phyloP scores from a whole-genome alignment of 768 basidiomycete genomes.

The Tylopilus balloui region DNA sequence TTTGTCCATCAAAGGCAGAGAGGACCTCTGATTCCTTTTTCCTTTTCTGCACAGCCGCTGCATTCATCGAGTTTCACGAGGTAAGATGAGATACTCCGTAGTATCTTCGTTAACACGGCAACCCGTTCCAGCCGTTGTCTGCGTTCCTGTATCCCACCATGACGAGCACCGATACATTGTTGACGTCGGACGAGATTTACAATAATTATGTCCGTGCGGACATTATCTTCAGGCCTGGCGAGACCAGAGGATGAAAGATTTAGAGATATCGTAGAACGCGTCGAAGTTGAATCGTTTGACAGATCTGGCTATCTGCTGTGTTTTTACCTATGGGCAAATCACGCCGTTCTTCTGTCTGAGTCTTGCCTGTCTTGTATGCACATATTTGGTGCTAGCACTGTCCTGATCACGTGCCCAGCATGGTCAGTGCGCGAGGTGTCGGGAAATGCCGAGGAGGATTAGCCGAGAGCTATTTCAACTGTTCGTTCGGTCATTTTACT shows the following conservation, averaged over 20 bases:
- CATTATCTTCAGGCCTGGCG: constrained; percentile 32
- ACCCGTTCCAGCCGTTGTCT: constrained; percentile 44
- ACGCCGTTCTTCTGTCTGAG: no score
- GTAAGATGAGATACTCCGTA: constrained; percentile 24
- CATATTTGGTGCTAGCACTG: no score
- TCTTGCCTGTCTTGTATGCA: no score
- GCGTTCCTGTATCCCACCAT: constrained; percentile 61
- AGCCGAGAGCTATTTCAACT: constrained; percentile 24
- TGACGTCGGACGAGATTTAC: constrained; percentile 69
- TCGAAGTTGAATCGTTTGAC: background rate
- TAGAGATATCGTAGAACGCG: no score
- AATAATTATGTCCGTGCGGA: constrained; percentile 65
- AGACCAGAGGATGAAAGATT: constrained; percentile 9
- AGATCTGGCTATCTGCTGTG: no score
- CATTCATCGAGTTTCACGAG: constrained; percentile 67
- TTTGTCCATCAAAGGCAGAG: background rate
- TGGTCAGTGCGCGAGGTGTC: constrained; percentile 16
- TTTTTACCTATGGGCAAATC: no score
- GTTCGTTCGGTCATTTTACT: background rate
- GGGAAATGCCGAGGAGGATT: constrained; percentile 6
- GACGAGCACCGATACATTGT: constrained; percentile 54
- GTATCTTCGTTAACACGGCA: background rate
- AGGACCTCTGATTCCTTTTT: background rate
- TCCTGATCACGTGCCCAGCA: constrained; percentile 29
- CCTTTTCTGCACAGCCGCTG: constrained; percentile 43